These are phyloP conservation scores for Cyberlindnera xishuangbannaensis DNA, from an alignment of 805 yeast genomes.

Conservation along the genomic window DNA sequence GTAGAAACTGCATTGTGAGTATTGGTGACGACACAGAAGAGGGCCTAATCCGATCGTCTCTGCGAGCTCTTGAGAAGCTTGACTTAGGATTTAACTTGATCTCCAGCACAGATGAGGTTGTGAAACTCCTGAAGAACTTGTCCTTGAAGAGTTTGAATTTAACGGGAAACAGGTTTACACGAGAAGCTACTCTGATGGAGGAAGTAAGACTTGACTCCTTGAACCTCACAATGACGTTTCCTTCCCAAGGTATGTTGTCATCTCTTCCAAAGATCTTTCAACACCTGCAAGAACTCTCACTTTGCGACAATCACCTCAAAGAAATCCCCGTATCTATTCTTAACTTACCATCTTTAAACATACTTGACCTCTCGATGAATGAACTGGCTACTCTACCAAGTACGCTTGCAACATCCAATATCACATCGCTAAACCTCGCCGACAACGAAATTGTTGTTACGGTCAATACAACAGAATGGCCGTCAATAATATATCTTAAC, in stretches of 20 bases:
- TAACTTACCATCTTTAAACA: constrained; percentile 1
- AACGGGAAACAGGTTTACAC: constrained; percentile 45
- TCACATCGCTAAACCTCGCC: constrained; percentile 13
- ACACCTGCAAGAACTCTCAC: constrained; percentile 24
- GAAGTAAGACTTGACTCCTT: constrained; percentile 11
- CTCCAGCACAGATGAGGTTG: constrained; percentile 32
- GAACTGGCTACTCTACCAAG: constrained; percentile 12
- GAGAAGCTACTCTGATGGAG: background rate
- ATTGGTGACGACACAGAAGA: constrained; percentile 10
- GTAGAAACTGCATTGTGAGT: constrained; percentile 31
- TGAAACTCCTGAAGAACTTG: constrained; percentile 31
- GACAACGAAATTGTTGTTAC: constrained; percentile 23
- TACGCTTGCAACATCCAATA: constrained; percentile 1
- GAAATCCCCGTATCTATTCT: constrained; percentile 4
- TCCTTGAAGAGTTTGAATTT: constrained; percentile 38
- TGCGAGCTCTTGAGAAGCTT: constrained; percentile 36
- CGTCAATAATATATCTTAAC: constrained; percentile 36
- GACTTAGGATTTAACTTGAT: constrained; percentile 61
- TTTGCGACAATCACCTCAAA: constrained; percentile 24
- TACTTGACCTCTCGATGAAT: constrained; percentile 11
- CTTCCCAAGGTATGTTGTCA: constrained; percentile 5
- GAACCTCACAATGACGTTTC: constrained; percentile 21
- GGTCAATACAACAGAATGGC: too few species aligned
- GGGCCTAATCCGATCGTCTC: constrained; percentile 2
- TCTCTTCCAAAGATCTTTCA: constrained; percentile 30